Evolutionary conservation across 805 yeast genomes (phyloP).

Genomic region (Starmerella powellii): DNA sequence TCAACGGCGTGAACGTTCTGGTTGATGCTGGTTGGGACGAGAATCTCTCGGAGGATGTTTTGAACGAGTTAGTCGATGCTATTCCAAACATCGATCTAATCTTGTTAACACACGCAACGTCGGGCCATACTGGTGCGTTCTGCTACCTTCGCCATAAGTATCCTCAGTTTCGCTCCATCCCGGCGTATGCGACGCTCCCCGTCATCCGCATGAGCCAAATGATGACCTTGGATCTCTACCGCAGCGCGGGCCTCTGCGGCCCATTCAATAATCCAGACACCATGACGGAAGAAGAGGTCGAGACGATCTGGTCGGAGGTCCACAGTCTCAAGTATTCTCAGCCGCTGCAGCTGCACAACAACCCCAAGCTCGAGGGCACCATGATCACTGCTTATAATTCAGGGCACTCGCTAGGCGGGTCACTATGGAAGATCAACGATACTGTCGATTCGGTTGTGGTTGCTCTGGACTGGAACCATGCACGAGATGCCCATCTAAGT

Average conservation of each 20-base stretch:
- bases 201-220: slow-evolving; percentile 75
- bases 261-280: slow-evolving; percentile 40
- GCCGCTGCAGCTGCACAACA: slow-evolving; percentile 28
- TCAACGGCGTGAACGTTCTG: slow-evolving; percentile 25
- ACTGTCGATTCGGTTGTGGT: slow-evolving; percentile 71
- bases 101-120: slow-evolving; percentile 75
- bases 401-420: slow-evolving; percentile 90
- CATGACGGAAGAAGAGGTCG: slow-evolving; percentile 62
- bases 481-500: slow-evolving; percentile 71
- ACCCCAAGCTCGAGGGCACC: slow-evolving; percentile 25
- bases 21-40: slow-evolving; percentile 34
- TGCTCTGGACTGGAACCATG: slow-evolving; percentile 92
- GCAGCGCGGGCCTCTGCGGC: slow-evolving; percentile 63
- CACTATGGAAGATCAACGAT: slow-evolving; percentile 68
- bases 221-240: slow-evolving; percentile 69
- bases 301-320: slow-evolving; percentile 63
- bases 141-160: slow-evolving; percentile 49
- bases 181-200: slow-evolving; percentile 83
- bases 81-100: slow-evolving; percentile 49
- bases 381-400: slow-evolving; percentile 69
- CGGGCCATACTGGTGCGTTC: slow-evolving; percentile 69
- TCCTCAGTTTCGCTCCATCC: slow-evolving; percentile 47
- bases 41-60: slow-evolving; percentile 14
- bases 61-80: slow-evolving; percentile 29
- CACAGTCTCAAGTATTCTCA: slow-evolving; percentile 67